Percentiles rank a stretch among this genome's conserved stretches.
These are phyloP conservation scores for Claviceps fusiformis DNA, from an alignment of 2,329 filamentous ascomycete genomes.

Conservation along the genomic window DNA sequence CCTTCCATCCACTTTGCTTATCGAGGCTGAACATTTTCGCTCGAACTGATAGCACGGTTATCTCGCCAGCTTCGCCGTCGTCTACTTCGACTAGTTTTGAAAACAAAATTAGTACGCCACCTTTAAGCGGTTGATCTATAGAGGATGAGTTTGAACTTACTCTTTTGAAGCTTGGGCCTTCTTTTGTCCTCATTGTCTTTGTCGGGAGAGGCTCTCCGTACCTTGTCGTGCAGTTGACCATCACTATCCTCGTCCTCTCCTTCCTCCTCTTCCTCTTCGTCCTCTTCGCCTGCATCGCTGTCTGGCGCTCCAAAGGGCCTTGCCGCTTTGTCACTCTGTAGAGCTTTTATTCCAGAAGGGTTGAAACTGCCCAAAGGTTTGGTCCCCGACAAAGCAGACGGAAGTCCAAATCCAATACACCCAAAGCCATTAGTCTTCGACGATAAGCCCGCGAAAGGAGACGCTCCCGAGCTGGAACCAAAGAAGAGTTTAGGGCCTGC, in stretches of 20 bases:
- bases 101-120: neutral
- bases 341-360: conserved; percentile 35
- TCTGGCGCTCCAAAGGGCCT: conserved; percentile 69
- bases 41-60: conserved; percentile 59
- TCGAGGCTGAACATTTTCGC: conserved; percentile 78
- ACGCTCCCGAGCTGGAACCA: conserved; percentile 25
- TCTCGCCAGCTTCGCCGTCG: conserved; percentile 77
- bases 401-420: conserved; percentile 22
- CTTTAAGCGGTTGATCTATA: neutral
- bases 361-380: conserved; percentile 55
- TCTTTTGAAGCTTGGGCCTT: conserved; percentile 52
- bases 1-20: conserved; percentile 66
- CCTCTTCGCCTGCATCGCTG: conserved; percentile 42
- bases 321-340: conserved; percentile 45
- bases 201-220: conserved; percentile 31
- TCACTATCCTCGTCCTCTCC: conserved; percentile 21
- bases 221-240: conserved; percentile 32
- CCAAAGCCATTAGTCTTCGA: conserved; percentile 35
- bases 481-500: conserved; percentile 36
- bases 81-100: conserved; percentile 49
- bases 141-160: conserved; percentile 32
- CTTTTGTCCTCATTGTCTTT: conserved; percentile 51
- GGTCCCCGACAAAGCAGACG: conserved; percentile 23
- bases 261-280: conserved; percentile 22
- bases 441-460: conserved; percentile 34